Conservation (phyloP, 805 yeast genomes). For the Candida coleopterorum region DNA sequence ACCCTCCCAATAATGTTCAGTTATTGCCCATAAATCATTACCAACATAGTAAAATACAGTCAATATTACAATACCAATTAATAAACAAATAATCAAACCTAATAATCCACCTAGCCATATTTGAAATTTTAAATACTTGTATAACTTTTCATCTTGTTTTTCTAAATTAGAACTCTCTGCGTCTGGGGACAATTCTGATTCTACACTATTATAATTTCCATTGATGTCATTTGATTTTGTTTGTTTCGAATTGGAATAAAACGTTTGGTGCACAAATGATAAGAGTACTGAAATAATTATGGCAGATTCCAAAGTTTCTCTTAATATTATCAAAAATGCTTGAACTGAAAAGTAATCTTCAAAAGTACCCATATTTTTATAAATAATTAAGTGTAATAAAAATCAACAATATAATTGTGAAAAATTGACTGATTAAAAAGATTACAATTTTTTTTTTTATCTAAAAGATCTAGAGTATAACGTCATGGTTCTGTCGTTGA, state of each 20-base stretch:
- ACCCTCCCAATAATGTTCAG: slow-evolving; percentile 49
- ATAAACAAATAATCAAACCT: slow-evolving; percentile 35
- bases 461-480: slow-evolving; percentile 3
- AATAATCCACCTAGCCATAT: slow-evolving; percentile 42
- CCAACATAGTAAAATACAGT: slow-evolving; percentile 38
- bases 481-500: background rate
- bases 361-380: slow-evolving; percentile 8
- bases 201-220: slow-evolving; percentile 5
- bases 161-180: background rate
- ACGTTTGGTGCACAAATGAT: slow-evolving; percentile 64
- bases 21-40: slow-evolving; percentile 39
- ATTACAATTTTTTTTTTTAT: slow-evolving; percentile 5
- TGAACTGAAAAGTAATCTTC: slow-evolving; percentile 60
- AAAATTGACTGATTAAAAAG: slow-evolving; percentile 2
- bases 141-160: slow-evolving; percentile 4
- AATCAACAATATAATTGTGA: background rate
- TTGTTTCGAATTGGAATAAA: slow-evolving; percentile 7
- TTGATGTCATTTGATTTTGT: slow-evolving; percentile 1
- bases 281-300: slow-evolving; percentile 68
- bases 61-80: slow-evolving; percentile 37
- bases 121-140: slow-evolving; percentile 29
- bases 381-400: background rate
- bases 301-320: slow-evolving; percentile 76
- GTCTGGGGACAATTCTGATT: background rate
- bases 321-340: slow-evolving; percentile 64